phyloP scores from a whole-genome alignment of 2,329 filamentous ascomycete species.

The Nannizziopsis arthrosporioides region DNA sequence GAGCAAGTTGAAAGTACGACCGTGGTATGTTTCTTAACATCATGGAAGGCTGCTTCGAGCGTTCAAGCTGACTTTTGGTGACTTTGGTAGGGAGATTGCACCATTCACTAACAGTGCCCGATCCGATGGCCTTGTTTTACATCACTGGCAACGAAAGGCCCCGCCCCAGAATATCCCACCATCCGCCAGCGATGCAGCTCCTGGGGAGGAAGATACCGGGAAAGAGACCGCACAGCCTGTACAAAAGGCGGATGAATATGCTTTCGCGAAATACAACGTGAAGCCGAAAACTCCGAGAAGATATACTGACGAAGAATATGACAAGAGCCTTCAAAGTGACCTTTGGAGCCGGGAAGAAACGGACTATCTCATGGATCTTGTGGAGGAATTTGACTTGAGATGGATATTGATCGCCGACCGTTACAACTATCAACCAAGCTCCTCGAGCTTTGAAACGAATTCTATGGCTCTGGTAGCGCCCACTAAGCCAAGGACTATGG shows the following conservation, averaged over 20 bases:
- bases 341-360: constrained; percentile 92
- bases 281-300: constrained; percentile 58
- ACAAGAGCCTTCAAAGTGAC: constrained; percentile 55
- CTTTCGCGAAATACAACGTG: constrained; percentile 81
- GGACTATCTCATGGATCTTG: constrained; percentile 71
- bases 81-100: constrained; percentile 50
- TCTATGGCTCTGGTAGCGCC: constrained; percentile 43
- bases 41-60: constrained; percentile 49
- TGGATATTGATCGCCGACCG: constrained; percentile 90
- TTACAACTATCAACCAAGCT: constrained; percentile 54
- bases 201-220: constrained; percentile 25
- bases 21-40: constrained; percentile 36
- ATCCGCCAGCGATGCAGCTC: constrained; percentile 26
- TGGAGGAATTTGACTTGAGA: constrained; percentile 68
- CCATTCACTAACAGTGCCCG: constrained; percentile 70
- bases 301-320: constrained; percentile 82
- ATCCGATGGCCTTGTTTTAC: constrained; percentile 56
- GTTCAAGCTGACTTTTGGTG: constrained; percentile 39
- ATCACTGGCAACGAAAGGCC: constrained; percentile 66
- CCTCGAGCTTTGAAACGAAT: constrained; percentile 19
- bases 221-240: constrained; percentile 21
- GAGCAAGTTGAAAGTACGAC: constrained; percentile 34
- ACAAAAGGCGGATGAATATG: constrained; percentile 29
- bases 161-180: constrained; percentile 32
- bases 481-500: constrained; percentile 54